These are phyloP conservation scores for Myxozyma melibiosi DNA, from an alignment of 805 yeast species.

Conservation along the genomic window DNA sequence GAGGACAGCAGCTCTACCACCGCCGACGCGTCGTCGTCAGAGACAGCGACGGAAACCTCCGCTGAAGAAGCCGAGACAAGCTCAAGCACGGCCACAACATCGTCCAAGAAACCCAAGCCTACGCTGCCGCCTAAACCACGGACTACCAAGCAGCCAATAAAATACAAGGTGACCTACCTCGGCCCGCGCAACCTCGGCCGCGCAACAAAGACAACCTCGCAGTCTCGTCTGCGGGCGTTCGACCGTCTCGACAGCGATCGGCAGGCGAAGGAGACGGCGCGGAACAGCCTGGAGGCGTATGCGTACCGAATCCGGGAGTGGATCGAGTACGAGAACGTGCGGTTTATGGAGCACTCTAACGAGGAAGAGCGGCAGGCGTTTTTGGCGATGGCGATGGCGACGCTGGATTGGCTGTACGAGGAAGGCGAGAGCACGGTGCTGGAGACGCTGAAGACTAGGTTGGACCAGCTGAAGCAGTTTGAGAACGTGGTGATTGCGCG, in stretches of 20 bases:
- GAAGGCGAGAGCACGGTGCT: slow-evolving; percentile 58
- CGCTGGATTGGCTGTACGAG: slow-evolving; percentile 79
- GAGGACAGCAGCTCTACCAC: slow-evolving; percentile 14
- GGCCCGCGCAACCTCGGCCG: slow-evolving; percentile 43
- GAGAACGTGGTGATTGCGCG: slow-evolving; percentile 26
- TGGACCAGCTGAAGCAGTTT: slow-evolving; percentile 28
- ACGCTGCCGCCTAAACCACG: slow-evolving; percentile 22
- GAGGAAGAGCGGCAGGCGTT: slow-evolving; percentile 32
- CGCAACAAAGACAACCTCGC: slow-evolving; percentile 51
- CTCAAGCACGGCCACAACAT: slow-evolving; percentile 31
- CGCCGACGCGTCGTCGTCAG: slow-evolving; percentile 20
- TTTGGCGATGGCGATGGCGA: slow-evolving; percentile 42
- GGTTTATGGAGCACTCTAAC: slow-evolving; percentile 39
- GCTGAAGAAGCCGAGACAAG: slow-evolving; percentile 27
- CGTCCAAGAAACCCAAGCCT: slow-evolving; percentile 21
- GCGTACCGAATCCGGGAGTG: slow-evolving; percentile 68
- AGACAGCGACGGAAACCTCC: slow-evolving; percentile 15
- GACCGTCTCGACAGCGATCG: slow-evolving; percentile 60
- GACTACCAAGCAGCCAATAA: slow-evolving; percentile 32
- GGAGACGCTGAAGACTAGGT: slow-evolving; percentile 46
- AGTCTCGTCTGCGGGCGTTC: slow-evolving; percentile 54
- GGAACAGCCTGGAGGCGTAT: slow-evolving; percentile 72
- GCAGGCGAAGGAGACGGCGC: slow-evolving; percentile 55
- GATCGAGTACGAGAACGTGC: slow-evolving; percentile 53
- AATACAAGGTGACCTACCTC: slow-evolving; percentile 36